Evolutionary conservation across 1,284 basidiomycete genomes (phyloP).

Genomic region (Sanghuangporus sanghuang): DNA sequence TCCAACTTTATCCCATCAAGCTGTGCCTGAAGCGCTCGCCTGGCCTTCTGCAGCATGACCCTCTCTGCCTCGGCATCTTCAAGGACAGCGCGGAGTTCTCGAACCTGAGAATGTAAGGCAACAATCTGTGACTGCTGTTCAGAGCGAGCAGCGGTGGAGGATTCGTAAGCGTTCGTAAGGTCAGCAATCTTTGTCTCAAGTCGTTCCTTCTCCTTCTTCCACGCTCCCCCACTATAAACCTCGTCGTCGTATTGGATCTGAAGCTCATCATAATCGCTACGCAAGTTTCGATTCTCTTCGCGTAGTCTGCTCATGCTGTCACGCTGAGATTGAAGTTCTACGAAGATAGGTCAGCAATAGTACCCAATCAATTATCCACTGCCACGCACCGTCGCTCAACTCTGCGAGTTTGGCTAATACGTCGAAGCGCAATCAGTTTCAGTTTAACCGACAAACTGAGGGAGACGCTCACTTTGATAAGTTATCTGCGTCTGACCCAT

Average conservation of each 20-base stretch:
- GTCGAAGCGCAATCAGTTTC: conserved; percentile 14
- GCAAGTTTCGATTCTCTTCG: conserved; percentile 74
- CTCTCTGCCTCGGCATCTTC: conserved; percentile 84
- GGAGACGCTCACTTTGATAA: conserved; percentile 56
- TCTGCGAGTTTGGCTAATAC: conserved; percentile 64
- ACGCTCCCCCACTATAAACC: conserved; percentile 68
- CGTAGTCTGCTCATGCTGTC: conserved; percentile 70
- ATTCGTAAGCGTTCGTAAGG: conserved; percentile 72
- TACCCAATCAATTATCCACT: neutral
- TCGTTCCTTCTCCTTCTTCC: conserved; percentile 84
- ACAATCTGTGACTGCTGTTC: conserved; percentile 84
- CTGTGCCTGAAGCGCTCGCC: conserved; percentile 75
- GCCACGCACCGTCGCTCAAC: conserved; percentile 62
- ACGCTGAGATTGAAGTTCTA: conserved; percentile 72
- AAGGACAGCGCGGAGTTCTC: conserved; percentile 72
- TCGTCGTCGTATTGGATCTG: conserved; percentile 75
- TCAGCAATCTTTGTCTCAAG: conserved; percentile 78
- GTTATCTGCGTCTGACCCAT: conserved; percentile 78
- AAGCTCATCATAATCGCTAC: conserved; percentile 73
- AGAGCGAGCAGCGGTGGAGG: conserved; percentile 64
- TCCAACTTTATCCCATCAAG: conserved; percentile 77
- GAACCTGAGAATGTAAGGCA: conserved; percentile 76
- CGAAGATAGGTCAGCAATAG: neutral
- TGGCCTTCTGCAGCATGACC: conserved; percentile 72
- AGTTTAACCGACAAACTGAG: neutral